Percentiles rank a stretch among this genome's conserved stretches.
Evolutionary conservation across 2,329 filamentous ascomycete genomes (phyloP).

Genomic region (Stachybotrys echinatus): DNA sequence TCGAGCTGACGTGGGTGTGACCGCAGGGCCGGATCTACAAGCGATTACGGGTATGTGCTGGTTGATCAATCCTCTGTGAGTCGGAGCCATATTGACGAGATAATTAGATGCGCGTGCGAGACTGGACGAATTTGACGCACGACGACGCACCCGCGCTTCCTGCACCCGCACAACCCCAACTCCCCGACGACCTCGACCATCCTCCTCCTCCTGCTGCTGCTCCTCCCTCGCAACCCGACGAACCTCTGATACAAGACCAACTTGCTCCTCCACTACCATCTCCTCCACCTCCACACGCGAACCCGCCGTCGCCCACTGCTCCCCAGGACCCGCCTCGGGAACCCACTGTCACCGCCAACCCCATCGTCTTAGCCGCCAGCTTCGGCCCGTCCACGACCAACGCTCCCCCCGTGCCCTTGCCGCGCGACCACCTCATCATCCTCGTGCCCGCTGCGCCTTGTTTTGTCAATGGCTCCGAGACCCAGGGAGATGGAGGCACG

Average conservation of each 20-base stretch:
- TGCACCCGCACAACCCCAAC: neutral
- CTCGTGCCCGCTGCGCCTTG: neutral
- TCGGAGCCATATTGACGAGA: neutral
- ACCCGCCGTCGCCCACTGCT: neutral
- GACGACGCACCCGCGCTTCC: neutral
- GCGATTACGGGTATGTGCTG: neutral
- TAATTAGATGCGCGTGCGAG: neutral
- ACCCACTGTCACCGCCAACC: neutral
- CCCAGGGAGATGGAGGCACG: neutral
- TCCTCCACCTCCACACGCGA: neutral
- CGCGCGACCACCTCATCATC: neutral
- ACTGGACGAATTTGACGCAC: neutral
- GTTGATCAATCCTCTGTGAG: neutral
- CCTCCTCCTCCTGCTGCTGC: too few species aligned
- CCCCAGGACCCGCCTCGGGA: neutral
- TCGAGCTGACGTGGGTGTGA: neutral
- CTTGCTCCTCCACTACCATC: neutral
- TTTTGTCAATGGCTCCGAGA: neutral
- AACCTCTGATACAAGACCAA: neutral
- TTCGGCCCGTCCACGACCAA: neutral
- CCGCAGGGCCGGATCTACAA: neutral
- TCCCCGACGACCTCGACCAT: too few species aligned
- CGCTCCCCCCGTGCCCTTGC: neutral
- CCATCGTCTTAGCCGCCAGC: neutral
- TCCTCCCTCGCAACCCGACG: neutral